phyloP scores from a whole-genome alignment of 208 protist species.

The Crithidia bombi region DNA sequence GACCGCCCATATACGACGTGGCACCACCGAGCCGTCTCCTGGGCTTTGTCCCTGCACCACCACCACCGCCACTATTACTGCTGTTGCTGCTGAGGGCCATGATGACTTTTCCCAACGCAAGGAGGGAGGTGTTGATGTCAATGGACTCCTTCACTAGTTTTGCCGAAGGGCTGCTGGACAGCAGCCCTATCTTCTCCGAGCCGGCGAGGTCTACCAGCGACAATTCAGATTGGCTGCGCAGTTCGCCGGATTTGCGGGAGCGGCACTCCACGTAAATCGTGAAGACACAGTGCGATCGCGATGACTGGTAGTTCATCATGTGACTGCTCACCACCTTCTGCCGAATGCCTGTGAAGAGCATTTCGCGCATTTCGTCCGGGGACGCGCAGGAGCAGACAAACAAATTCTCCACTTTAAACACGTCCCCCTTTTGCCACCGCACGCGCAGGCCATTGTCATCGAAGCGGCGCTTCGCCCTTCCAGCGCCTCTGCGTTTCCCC shows the following conservation, averaged over 20 bases:
- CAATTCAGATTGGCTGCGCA: conserved; percentile 66
- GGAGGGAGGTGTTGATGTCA: conserved; percentile 93
- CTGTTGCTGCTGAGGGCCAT: conserved; percentile 57
- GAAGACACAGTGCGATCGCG: conserved; percentile 92
- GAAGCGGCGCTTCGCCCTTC: conserved; percentile 9
- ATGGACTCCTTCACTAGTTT: conserved; percentile 85
- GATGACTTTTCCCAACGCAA: conserved; percentile 93
- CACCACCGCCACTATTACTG: conserved; percentile 7
- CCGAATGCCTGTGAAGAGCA: conserved; percentile 72
- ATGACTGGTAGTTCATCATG: conserved; percentile 90
- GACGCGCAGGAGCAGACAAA: conserved; percentile 77
- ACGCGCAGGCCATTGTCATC: conserved; percentile 49
- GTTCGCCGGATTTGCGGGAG: conserved; percentile 35
- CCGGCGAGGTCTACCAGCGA: conserved; percentile 93
- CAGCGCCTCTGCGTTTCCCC: background rate
- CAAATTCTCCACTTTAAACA: conserved; percentile 89
- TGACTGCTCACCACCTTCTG: conserved; percentile 85
- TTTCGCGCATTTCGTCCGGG: conserved; percentile 72
- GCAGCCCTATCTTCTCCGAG: conserved; percentile 82
- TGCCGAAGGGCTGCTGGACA: conserved; percentile 53
- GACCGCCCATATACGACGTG: background rate
- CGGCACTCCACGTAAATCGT: conserved; percentile 82
- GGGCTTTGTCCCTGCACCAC: background rate
- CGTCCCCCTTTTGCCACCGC: conserved; percentile 66
- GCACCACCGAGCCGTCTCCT: background rate